These are phyloP conservation scores for Coemansia sp. DNA, from an alignment of 192 early-diverging fungal species.

Conservation along the genomic window DNA sequence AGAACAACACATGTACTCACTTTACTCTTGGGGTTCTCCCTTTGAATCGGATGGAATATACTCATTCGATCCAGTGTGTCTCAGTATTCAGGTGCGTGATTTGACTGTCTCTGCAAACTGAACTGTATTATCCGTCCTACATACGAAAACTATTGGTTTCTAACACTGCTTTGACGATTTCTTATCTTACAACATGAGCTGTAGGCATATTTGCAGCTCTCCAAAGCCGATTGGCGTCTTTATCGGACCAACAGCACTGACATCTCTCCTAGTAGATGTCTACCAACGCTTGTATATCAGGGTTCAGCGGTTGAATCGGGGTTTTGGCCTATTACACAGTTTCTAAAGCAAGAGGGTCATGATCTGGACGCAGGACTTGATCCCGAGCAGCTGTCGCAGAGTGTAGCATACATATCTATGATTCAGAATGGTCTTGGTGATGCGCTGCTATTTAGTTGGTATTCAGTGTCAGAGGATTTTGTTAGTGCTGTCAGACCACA, in stretches of 20 bases:
- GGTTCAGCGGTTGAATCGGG: constrained; percentile 38
- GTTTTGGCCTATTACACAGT: constrained; percentile 41
- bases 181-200: not conserved
- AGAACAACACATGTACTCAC: constrained; percentile 30
- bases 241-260: constrained; percentile 26
- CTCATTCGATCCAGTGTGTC: constrained; percentile 46
- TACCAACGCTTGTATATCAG: constrained; percentile 26
- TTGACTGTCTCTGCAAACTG: not conserved
- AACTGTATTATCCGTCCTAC: not conserved
- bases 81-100: constrained; percentile 40
- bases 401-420: constrained; percentile 59
- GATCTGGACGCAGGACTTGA: constrained; percentile 23
- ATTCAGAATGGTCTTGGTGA: constrained; percentile 79
- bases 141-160: not conserved
- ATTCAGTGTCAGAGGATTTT: constrained; percentile 80
- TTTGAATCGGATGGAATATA: constrained; percentile 33
- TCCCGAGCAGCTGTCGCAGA: constrained; percentile 39
- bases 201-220: constrained; percentile 51
- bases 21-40: constrained; percentile 51
- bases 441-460: constrained; percentile 80
- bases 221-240: constrained; percentile 45
- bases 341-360: constrained; percentile 35
- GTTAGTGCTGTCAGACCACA: constrained; percentile 68
- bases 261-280: constrained; percentile 34
- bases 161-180: not conserved